Conservation (phyloP, 148 eudicot species). For the Camellia granthamiana region DNA sequence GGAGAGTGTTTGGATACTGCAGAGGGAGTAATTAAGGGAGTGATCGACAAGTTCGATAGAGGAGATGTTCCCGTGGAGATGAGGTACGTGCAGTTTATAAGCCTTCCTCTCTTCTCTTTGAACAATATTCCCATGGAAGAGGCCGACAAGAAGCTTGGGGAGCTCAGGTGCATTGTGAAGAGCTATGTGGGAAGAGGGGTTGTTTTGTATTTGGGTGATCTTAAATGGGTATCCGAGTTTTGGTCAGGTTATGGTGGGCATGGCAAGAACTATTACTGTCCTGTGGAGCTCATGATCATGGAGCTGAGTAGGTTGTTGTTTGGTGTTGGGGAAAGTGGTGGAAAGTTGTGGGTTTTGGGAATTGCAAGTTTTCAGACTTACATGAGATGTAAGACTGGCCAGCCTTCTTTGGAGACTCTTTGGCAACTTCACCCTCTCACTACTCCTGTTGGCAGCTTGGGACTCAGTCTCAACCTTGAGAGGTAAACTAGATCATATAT, state of each 20-base stretch:
- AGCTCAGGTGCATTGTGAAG: constrained; percentile 52
- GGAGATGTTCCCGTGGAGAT: constrained; percentile 60
- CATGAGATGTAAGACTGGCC: constrained; percentile 60
- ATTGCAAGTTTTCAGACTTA: constrained; percentile 61
- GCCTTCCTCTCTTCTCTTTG: constrained; percentile 47
- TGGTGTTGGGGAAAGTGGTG: constrained; percentile 42
- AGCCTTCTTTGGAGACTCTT: constrained; percentile 68
- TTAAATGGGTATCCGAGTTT: constrained; percentile 78
- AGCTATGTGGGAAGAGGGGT: constrained; percentile 63
- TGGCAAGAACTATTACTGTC: constrained; percentile 45
- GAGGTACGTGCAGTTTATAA: constrained; percentile 58
- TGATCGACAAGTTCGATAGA: constrained; percentile 54
- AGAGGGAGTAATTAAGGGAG: constrained; percentile 53
- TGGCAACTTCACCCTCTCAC: constrained; percentile 77
- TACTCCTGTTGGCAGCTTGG: constrained; percentile 56
- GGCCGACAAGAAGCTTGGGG: constrained; percentile 58
- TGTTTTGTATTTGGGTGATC: constrained; percentile 79
- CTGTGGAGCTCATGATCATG: constrained; percentile 61
- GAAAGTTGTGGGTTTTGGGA: constrained; percentile 67
- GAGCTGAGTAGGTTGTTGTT: constrained; percentile 54
- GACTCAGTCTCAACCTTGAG: constrained; percentile 60
- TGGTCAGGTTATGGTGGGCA: constrained; percentile 64
- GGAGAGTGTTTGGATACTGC: constrained; percentile 49
- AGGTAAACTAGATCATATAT: constrained; percentile 29
- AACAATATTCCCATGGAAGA: constrained; percentile 58